Conservation (phyloP, 768 basidiomycete species). For the Termitomyces sp. region DNA sequence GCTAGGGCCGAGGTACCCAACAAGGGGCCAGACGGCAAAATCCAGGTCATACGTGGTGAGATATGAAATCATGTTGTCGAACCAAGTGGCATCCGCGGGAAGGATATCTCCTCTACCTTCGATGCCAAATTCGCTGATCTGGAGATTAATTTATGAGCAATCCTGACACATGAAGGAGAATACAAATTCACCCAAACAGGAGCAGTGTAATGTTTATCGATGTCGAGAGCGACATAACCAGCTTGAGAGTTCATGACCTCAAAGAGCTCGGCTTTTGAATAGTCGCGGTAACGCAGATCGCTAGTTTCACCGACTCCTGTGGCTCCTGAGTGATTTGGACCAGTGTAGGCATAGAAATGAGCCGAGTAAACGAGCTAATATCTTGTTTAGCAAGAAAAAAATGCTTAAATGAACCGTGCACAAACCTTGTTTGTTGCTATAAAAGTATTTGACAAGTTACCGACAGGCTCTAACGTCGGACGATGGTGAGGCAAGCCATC, state of each 20-base stretch:
- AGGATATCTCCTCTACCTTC: conserved; percentile 9
- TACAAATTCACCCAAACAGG: conserved; percentile 7
- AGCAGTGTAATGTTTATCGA: conserved; percentile 12
- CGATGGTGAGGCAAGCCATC: conserved; percentile 13
- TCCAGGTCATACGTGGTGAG: conserved; percentile 11
- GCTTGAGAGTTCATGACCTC: conserved; percentile 8
- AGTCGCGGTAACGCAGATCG: conserved; percentile 12
- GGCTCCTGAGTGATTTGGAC: conserved; percentile 12
- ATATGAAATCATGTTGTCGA: conserved; percentile 10
- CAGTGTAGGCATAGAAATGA: conserved; percentile 11
- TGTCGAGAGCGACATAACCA: conserved; percentile 11
- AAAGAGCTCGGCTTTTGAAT: conserved; percentile 7
- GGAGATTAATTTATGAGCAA: neutral
- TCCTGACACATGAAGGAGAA: neutral
- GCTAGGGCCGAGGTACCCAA: conserved; percentile 8
- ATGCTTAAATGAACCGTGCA: no score
- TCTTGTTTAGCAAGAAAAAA: no score
- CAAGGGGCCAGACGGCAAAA: conserved; percentile 13
- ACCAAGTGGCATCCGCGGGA: conserved; percentile 3
- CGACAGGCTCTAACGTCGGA: conserved; percentile 11
- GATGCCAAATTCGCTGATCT: conserved; percentile 14
- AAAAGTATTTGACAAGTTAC: conserved; percentile 9
- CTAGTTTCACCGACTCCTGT: conserved; percentile 13
- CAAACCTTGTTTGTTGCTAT: conserved; percentile 9
- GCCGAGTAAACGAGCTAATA: conserved; percentile 11